A percentile compares a stretch with the other conserved stretches of the same genome.
Conservation (phyloP, 257 asterid species). For the Galeopsis tetrahit region DNA sequence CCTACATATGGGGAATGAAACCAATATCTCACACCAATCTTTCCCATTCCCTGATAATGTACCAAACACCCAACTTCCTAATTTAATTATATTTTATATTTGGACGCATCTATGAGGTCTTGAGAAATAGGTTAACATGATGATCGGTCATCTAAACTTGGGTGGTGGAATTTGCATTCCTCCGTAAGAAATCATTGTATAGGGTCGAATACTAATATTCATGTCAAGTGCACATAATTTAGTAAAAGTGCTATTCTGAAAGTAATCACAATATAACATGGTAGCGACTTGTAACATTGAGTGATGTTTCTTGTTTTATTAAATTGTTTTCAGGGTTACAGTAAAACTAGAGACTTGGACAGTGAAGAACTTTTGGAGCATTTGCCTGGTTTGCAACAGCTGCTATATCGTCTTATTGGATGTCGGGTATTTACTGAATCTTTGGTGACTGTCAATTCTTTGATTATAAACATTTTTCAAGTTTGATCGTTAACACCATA, state of each 20-base stretch:
- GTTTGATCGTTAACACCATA: background rate
- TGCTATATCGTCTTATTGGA: conserved; percentile 87
- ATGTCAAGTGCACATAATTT: conserved; percentile 7
- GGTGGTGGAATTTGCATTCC: background rate
- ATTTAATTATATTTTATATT: background rate
- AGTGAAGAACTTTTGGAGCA: conserved; percentile 90
- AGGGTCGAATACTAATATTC: background rate
- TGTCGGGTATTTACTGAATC: conserved; percentile 73
- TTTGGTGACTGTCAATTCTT: conserved; percentile 29
- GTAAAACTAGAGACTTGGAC: conserved; percentile 89
- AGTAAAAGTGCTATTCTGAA: background rate
- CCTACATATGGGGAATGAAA: background rate
- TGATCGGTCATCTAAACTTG: background rate
- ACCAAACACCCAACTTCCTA: background rate
- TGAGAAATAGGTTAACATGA: conserved; percentile 2
- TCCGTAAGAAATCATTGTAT: background rate
- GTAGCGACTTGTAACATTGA: conserved; percentile 9
- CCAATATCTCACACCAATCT: conserved; percentile 6
- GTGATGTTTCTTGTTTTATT: conserved; percentile 30
- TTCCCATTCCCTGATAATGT: background rate
- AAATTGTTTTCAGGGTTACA: conserved; percentile 68
- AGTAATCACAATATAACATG: conserved; percentile 24
- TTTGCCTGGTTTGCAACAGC: conserved; percentile 92
- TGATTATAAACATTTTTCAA: background rate
- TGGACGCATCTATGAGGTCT: background rate